These are phyloP conservation scores for Lentinula sp. DNA, from an alignment of 768 basidiomycete genomes.

Conservation along the genomic window DNA sequence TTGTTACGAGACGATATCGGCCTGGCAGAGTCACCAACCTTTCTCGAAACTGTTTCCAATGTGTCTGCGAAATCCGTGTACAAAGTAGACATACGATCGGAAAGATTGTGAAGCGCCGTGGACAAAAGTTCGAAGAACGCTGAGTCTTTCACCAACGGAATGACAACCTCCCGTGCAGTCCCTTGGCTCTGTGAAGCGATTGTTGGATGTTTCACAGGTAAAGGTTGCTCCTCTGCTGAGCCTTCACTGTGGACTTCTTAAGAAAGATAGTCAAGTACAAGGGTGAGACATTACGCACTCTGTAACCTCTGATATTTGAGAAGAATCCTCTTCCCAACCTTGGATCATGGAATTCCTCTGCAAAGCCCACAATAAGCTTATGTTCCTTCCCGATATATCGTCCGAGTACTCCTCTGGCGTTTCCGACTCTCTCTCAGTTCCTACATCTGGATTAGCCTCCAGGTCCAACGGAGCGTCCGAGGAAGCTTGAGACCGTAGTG, in stretches of 20 bases:
- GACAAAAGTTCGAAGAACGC: slow-evolving; percentile 77
- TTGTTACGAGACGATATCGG: slow-evolving; percentile 35
- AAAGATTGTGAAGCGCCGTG: slow-evolving; percentile 48
- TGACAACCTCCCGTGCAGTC: slow-evolving; percentile 48
- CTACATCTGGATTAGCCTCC: slow-evolving; percentile 12
- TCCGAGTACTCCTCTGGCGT: not conserved
- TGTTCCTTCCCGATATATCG: not conserved
- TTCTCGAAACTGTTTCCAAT: slow-evolving; percentile 27
- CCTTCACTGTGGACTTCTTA: not conserved
- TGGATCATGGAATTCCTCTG: slow-evolving; percentile 2
- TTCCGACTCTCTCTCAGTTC: slow-evolving; percentile 8
- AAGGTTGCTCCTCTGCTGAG: not conserved
- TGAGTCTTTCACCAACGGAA: slow-evolving; percentile 75
- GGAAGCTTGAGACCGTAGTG: slow-evolving; percentile 9
- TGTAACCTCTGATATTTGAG: not conserved
- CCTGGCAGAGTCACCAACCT: slow-evolving; percentile 34
- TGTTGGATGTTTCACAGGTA: not conserved
- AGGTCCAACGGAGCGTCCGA: slow-evolving; percentile 6
- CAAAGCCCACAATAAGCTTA: slow-evolving; percentile 6
- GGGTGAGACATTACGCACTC: not conserved
- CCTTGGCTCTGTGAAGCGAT: not conserved
- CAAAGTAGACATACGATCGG: slow-evolving; percentile 43
- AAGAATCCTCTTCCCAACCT: not conserved
- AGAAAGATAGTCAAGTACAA: not conserved
- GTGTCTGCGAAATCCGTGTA: slow-evolving; percentile 43